Evolutionary conservation across 257 asterid species (phyloP).

Genomic region (Salvia hispanica): DNA sequence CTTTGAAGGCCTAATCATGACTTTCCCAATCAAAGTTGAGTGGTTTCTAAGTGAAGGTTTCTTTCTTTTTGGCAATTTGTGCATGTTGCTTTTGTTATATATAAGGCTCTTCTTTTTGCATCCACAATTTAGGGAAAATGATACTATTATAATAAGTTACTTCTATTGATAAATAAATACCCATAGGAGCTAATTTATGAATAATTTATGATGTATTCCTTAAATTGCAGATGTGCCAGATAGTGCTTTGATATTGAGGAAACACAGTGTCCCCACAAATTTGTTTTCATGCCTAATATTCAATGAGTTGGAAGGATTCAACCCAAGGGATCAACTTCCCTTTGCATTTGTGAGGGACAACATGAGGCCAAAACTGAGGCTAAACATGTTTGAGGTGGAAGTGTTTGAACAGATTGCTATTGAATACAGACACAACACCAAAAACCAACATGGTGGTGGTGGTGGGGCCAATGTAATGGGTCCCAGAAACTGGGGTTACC

Average conservation of each 20-base stretch:
- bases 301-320: constrained; percentile 87
- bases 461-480: constrained; percentile 22
- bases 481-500: constrained; percentile 45
- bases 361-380: constrained; percentile 55
- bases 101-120: background rate
- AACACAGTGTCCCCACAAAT: constrained; percentile 58
- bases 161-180: no score
- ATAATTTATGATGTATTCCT: no score
- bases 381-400: constrained; percentile 90
- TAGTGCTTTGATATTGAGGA: constrained; percentile 73
- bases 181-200: no score
- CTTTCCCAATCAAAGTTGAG: constrained; percentile 10
- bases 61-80: background rate
- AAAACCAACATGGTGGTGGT: constrained; percentile 40
- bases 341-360: constrained; percentile 89
- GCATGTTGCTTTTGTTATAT: background rate
- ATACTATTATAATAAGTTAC: background rate
- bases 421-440: constrained; percentile 88
- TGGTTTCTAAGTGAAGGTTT: constrained; percentile 25
- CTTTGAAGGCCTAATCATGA: constrained; percentile 9
- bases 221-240: constrained; percentile 86
- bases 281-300: constrained; percentile 77
- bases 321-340: constrained; percentile 85
- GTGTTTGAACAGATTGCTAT: constrained; percentile 79
- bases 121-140: background rate